Conservation (phyloP, 2,329 filamentous ascomycete genomes). For the Phoma sp. region DNA sequence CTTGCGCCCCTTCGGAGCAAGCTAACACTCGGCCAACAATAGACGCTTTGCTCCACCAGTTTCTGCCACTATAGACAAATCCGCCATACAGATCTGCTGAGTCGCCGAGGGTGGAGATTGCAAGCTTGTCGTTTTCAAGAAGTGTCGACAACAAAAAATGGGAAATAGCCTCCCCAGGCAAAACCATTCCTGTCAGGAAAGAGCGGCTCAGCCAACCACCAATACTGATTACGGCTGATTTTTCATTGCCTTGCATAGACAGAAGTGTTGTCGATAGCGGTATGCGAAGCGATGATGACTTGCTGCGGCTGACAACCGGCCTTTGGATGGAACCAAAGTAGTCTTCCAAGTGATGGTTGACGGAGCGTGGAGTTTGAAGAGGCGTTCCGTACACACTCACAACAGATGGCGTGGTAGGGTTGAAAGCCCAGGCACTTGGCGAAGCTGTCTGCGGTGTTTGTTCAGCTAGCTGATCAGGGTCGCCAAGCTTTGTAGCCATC, state of each 20-base stretch:
- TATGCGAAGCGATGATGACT: constrained; percentile 39
- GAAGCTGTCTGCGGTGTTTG: constrained; percentile 23
- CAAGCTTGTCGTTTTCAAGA: constrained; percentile 60
- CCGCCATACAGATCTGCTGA: constrained; percentile 61
- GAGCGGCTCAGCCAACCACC: constrained; percentile 63
- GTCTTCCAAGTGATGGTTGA: constrained; percentile 34
- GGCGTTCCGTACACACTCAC: constrained; percentile 49
- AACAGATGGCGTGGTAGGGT: constrained; percentile 35
- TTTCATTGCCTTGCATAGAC: constrained; percentile 19
- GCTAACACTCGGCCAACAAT: constrained; percentile 62
- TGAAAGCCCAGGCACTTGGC: constrained; percentile 30
- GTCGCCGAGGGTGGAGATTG: constrained; percentile 57
- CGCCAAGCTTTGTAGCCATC: constrained; percentile 47
- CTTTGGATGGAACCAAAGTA: constrained; percentile 44
- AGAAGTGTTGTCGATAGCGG: constrained; percentile 34
- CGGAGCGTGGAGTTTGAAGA: constrained; percentile 43
- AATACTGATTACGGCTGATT: constrained; percentile 35
- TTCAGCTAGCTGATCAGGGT: constrained; percentile 20
- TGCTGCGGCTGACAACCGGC: constrained; percentile 31
- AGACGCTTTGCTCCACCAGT: constrained; percentile 64
- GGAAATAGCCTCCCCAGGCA: constrained; percentile 60
- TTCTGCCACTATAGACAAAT: constrained; percentile 57
- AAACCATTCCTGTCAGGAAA: constrained; percentile 60
- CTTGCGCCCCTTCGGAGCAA: constrained; percentile 51
- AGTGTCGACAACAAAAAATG: constrained; percentile 63